A percentile compares a stretch with the other conserved stretches of the same genome.
Evolutionary conservation across 768 basidiomycete species (phyloP).

Genomic region (Psilocybe cyanescens): DNA sequence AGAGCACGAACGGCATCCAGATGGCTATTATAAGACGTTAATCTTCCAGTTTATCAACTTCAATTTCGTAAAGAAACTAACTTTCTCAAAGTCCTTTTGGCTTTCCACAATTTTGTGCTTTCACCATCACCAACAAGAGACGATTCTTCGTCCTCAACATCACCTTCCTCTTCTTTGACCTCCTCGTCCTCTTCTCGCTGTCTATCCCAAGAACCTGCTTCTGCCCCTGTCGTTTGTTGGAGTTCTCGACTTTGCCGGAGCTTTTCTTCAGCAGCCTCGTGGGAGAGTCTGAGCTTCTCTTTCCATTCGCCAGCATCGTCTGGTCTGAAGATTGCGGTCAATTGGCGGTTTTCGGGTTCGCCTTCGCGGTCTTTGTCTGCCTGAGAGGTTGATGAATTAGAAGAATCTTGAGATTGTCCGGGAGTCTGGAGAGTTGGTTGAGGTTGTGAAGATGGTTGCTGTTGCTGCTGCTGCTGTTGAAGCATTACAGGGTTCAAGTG

Average conservation of each 20-base stretch:
- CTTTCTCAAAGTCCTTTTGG: constrained; percentile 88
- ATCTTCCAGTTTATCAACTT: constrained; percentile 13
- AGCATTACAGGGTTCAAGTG: constrained; percentile 42
- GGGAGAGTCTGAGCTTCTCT: constrained; percentile 70
- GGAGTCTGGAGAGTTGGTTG: constrained; percentile 38
- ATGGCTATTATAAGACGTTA: constrained; percentile 59
- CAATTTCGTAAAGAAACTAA: constrained; percentile 47
- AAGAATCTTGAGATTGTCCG: constrained; percentile 35
- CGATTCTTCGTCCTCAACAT: constrained; percentile 67
- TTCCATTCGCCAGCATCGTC: constrained; percentile 89
- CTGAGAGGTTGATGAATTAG: constrained; percentile 23
- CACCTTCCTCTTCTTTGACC: constrained; percentile 71
- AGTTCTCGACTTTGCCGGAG: constrained; percentile 44
- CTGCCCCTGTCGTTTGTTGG: constrained; percentile 31
- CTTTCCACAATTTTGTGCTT: constrained; percentile 79
- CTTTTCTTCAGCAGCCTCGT: constrained; percentile 60
- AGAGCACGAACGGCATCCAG: constrained; percentile 91
- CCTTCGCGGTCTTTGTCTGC: constrained; percentile 48
- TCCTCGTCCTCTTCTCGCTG: constrained; percentile 65
- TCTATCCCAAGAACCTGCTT: constrained; percentile 55
- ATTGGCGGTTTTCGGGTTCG: constrained; percentile 53
- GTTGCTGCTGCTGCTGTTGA: constrained; percentile 42
- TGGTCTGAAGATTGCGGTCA: constrained; percentile 87
- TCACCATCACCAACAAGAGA: constrained; percentile 71
- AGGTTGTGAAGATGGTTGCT: constrained; percentile 28